phyloP scores from a whole-genome alignment of 2,329 filamentous ascomycete genomes.

The Colletotrichum trifolii region DNA sequence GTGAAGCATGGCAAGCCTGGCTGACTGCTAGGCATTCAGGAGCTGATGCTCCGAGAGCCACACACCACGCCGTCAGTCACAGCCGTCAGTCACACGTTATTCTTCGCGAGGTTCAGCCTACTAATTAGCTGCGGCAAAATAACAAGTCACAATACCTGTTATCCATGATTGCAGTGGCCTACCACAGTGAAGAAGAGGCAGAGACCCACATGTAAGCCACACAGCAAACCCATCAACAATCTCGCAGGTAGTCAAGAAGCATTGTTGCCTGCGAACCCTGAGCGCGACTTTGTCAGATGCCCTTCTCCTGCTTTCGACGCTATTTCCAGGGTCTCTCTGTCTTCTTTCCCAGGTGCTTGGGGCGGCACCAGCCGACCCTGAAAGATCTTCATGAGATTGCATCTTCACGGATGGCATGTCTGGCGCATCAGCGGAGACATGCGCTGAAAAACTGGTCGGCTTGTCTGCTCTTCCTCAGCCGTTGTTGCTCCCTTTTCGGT shows the following conservation, averaged over 20 bases:
- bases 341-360: constrained; percentile 11
- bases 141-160: too few relatives aligned
- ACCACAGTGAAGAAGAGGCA: too few relatives aligned
- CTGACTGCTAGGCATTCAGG: too few relatives aligned
- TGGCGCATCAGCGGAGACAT: constrained; percentile 1
- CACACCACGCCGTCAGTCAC: too few relatives aligned
- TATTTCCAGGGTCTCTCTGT: constrained; percentile 21
- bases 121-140: too few relatives aligned
- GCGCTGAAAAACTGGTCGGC: background rate
- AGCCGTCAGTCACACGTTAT: too few relatives aligned
- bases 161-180: too few relatives aligned
- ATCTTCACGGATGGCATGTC: background rate
- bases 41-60: too few relatives aligned
- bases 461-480: background rate
- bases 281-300: background rate
- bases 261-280: constrained; percentile 8
- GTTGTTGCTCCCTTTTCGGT: constrained; percentile 1
- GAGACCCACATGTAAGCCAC: background rate
- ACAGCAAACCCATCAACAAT: too few relatives aligned
- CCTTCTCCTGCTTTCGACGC: background rate
- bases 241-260: too few relatives aligned
- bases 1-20: too few relatives aligned
- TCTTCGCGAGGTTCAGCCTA: too few relatives aligned
- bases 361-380: background rate
- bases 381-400: background rate